Conservation (phyloP, 2,329 filamentous ascomycete species). For the Cadophora luteo-olivacea region DNA sequence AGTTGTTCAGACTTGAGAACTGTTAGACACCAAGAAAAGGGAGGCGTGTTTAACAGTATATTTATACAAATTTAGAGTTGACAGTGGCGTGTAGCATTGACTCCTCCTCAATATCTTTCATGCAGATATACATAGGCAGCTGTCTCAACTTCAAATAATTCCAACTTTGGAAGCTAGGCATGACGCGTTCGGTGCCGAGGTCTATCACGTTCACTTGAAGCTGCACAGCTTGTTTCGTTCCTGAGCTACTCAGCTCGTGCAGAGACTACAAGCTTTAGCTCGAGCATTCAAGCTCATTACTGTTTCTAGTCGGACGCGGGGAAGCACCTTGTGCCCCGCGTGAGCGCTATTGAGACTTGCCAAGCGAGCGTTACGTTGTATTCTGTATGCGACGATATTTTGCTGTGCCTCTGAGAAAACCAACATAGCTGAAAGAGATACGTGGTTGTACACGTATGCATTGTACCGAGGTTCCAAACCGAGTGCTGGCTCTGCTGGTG, state of each 20-base stretch:
- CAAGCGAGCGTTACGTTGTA: conserved; percentile 8
- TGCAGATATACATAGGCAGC: conserved; percentile 2
- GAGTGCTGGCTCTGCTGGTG: neutral
- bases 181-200: conserved; percentile 5
- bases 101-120: neutral
- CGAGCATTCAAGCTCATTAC: conserved; percentile 11
- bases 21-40: neutral
- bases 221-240: neutral
- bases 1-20: neutral
- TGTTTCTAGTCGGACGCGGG: conserved; percentile 7
- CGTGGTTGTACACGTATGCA: conserved; percentile 3
- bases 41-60: neutral
- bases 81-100: neutral
- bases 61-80: neutral
- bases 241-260: neutral
- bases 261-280: conserved; percentile 1
- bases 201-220: conserved; percentile 6
- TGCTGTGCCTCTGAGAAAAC: neutral
- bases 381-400: neutral
- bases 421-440: neutral
- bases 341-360: neutral
- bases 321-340: neutral
- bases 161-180: neutral
- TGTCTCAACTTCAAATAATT: conserved; percentile 2
- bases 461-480: neutral